Base-by-base conservation (phyloP, 2,329 filamentous ascomycete genomes). In the Lasiodiplodia sp. region DNA sequence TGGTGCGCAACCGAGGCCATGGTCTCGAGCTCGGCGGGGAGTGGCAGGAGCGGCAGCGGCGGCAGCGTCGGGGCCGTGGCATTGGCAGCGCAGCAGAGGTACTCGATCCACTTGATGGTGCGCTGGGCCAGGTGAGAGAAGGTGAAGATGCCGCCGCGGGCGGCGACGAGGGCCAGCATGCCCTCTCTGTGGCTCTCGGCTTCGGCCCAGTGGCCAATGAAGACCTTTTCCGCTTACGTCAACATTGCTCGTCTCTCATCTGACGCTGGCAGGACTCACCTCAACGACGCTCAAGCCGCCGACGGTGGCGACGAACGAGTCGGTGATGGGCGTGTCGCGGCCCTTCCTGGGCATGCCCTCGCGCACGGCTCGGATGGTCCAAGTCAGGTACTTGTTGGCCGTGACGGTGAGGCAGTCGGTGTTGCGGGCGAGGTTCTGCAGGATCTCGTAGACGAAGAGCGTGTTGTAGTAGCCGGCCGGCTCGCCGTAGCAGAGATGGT, bases 41-140 rank as follows among this genome's bases (percentile, higher is more conserved):
- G 38, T 14, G 57, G 57, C 18, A 47, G 6, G 7, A 14, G 57
- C 4, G 38, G 57, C 14, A 62, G 38, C 21, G 28, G 14, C 18
- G 57, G 57, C 18, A 21, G 14, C 12, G 23, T 47, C 21, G 44
- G 38, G 8, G 44, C 44, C 18, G 18, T 21, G n/a, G 44, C 44
- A 8, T 47, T n/a, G 14, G 57, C 57, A 14, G 44, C 37, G 28
- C 38, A 49, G 12, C 31, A 25, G 38, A 47, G 38, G 38, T 28
- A 62, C n/a, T 62, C 57, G 23, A 28, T 25, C 57, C 57, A 62
- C 23, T 47, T 44, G 23, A 62, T 28, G 38, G 38, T 16, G 37
- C 57, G 57, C 6, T 49, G 57, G 21, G 21, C 38, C 10, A 62
- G 25, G 4, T 21, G 21, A 1, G 38, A 47, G 23, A 62, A 49